A percentile compares a stretch with the other conserved stretches of the same genome.
Evolutionary conservation across 1,284 basidiomycete species (phyloP).

Genomic region (Naganishia albida): DNA sequence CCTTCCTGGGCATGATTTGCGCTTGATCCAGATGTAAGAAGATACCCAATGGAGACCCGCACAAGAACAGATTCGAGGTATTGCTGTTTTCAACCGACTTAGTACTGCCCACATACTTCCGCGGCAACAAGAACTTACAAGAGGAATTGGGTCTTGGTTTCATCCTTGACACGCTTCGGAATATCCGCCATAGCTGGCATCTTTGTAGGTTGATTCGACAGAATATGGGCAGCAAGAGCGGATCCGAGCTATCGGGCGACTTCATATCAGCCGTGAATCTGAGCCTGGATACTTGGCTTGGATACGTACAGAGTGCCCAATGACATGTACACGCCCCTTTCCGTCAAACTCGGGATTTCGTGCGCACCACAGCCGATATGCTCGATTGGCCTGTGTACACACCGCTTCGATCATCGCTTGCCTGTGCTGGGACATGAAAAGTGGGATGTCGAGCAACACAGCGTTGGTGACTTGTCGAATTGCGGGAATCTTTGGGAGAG

Average conservation of each 20-base stretch:
- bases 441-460: slow-evolving; percentile 58
- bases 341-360: slow-evolving; percentile 58
- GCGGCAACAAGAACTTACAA: slow-evolving; percentile 39
- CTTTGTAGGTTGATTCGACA: slow-evolving; percentile 60
- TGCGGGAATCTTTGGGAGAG: slow-evolving; percentile 57
- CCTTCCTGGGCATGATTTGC: slow-evolving; percentile 60
- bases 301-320: slow-evolving; percentile 48
- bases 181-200: slow-evolving; percentile 54
- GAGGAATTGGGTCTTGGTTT: slow-evolving; percentile 52
- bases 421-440: slow-evolving; percentile 58
- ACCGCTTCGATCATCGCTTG: slow-evolving; percentile 59
- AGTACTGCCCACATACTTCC: slow-evolving; percentile 38
- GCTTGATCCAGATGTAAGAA: slow-evolving; percentile 60
- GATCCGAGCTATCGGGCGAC: slow-evolving; percentile 54
- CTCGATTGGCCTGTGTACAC: slow-evolving; percentile 53
- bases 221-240: slow-evolving; percentile 59
- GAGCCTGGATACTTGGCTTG: not conserved
- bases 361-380: slow-evolving; percentile 60
- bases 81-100: slow-evolving; percentile 39
- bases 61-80: slow-evolving; percentile 57
- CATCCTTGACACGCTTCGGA: slow-evolving; percentile 46
- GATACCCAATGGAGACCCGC: slow-evolving; percentile 60
- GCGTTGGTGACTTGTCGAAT: slow-evolving; percentile 58
- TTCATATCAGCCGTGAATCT: not conserved
- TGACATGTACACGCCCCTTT: slow-evolving; percentile 55